A percentile compares a stretch with the other conserved stretches of the same genome.
Conservation (phyloP, 768 basidiomycete species). For the Mycena belliarum region DNA sequence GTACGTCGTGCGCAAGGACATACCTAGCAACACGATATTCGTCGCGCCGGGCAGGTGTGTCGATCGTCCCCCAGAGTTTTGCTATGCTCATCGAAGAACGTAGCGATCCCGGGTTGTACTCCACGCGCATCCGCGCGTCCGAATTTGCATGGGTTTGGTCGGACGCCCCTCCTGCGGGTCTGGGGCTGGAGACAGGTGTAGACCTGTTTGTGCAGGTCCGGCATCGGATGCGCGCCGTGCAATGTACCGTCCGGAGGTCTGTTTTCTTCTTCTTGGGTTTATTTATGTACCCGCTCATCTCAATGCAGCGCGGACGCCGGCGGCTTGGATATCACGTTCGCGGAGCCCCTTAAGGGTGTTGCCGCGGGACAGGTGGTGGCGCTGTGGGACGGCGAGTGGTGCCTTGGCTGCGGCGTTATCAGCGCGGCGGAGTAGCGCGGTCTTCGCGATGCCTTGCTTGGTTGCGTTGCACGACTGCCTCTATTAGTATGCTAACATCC, state of each 20-base stretch:
- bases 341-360: slow-evolving; percentile 63
- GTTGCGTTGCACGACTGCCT: too few relatives aligned
- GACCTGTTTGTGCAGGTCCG: slow-evolving; percentile 60
- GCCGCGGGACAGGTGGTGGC: slow-evolving; percentile 81
- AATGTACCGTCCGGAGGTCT: slow-evolving; percentile 57
- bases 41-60: slow-evolving; percentile 73
- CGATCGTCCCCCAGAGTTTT: not conserved
- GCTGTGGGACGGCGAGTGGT: slow-evolving; percentile 74
- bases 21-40: slow-evolving; percentile 61
- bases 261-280: not conserved
- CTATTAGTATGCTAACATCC: too few relatives aligned
- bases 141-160: slow-evolving; percentile 82
- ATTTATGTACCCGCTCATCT: not conserved
- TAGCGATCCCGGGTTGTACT: slow-evolving; percentile 64
- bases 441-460: too few relatives aligned
- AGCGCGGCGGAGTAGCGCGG: not conserved
- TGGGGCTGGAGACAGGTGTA: slow-evolving; percentile 45
- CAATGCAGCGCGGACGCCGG: not conserved
- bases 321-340: slow-evolving; percentile 46
- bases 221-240: slow-evolving; percentile 62
- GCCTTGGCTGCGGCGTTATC: slow-evolving; percentile 83
- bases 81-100: not conserved
- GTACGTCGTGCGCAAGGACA: slow-evolving; percentile 78
- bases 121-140: slow-evolving; percentile 36
- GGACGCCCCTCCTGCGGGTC: slow-evolving; percentile 49